Base-by-base conservation (phyloP, 2,329 filamentous ascomycete species). In the Alternaria alternata region DNA sequence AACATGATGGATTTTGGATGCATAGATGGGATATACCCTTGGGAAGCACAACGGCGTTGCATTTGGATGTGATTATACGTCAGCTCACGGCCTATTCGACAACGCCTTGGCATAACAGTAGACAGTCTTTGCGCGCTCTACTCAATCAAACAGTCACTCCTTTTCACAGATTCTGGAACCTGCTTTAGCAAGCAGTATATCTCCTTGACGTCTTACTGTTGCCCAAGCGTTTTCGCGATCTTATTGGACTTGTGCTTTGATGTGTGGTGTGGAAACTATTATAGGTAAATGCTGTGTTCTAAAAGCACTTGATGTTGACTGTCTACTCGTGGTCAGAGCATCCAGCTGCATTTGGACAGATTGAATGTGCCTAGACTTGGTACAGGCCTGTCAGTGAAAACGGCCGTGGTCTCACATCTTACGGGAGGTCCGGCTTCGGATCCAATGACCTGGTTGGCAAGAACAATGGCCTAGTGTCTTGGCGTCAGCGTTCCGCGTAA, bases 1-100 rank as follows among this genome's bases (percentile, higher is more conserved):
- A 26, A 48, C 43, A 54, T 59, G 38, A 58, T 34, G 32, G 24
- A 26, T 56, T 59, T 62, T 65, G 49, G 59, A 51, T 61, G 61
- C 58, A 66, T 66, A 65, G 58, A 59, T 51, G 51, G 44, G 43
- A 62, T 65, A 68, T 66, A 66, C 66, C 65, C 57, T 52, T 49
- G 61, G 64, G 56, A 41, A 47, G 34, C 41, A 58, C 36, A 54
- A 39, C 39, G 61, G 63, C 61, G 61, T 68, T 65, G 43, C 36
- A 39, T 60, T 57, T 42, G 54, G 41, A 36, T 16, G 2, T 36
- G 32, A 36, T 46, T 16, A 36, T 41, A 44, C 26, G 36, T 51
- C 24, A 51, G 24, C 22, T 34, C 30, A 14, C n/a, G n/a, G 34
- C 34, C 22, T 46, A 36, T 24, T 22, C 20, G 20, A 20, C 20